Conservation (phyloP, 2,329 filamentous ascomycete species). For the Calonectria pauciramosa region DNA sequence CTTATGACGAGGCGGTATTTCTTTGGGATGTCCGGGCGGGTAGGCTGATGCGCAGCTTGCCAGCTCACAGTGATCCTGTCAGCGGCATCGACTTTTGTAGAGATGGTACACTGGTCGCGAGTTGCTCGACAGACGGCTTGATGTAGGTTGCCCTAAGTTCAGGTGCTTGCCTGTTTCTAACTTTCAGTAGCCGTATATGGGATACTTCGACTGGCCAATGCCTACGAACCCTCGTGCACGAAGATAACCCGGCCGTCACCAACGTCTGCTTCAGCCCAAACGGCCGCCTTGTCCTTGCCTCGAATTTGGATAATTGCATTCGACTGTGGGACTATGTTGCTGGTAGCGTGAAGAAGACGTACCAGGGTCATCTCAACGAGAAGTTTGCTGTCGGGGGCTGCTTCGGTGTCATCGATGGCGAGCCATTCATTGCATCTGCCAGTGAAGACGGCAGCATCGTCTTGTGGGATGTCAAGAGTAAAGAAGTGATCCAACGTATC, state of each 20-base stretch:
- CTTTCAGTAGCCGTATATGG: constrained; percentile 80
- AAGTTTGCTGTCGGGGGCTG: constrained; percentile 88
- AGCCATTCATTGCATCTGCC: constrained; percentile 80
- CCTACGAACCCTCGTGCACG: constrained; percentile 92
- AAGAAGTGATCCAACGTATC: constrained; percentile 82
- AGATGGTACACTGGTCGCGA: constrained; percentile 92
- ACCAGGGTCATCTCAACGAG: constrained; percentile 90
- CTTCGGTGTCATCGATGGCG: constrained; percentile 73
- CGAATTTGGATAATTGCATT: constrained; percentile 90
- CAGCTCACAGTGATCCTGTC: constrained; percentile 95
- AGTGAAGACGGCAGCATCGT: constrained; percentile 90
- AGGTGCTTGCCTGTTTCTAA: constrained; percentile 30
- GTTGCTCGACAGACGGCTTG: constrained; percentile 90
- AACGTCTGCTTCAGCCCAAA: constrained; percentile 95
- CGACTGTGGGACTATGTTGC: constrained; percentile 96
- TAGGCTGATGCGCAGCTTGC: constrained; percentile 88
- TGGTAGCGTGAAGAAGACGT: constrained; percentile 94
- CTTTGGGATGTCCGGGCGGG: constrained; percentile 95
- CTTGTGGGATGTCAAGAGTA: constrained; percentile 91
- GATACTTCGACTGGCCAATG: constrained; percentile 96
- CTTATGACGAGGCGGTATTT: constrained; percentile 97
- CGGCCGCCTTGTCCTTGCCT: constrained; percentile 91
- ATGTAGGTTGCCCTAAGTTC: constrained; percentile 67
- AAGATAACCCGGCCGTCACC: constrained; percentile 92
- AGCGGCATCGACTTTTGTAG: constrained; percentile 92